phyloP scores from a whole-genome alignment of 805 yeast species.

The Hanseniaspora hatyaiensis region DNA sequence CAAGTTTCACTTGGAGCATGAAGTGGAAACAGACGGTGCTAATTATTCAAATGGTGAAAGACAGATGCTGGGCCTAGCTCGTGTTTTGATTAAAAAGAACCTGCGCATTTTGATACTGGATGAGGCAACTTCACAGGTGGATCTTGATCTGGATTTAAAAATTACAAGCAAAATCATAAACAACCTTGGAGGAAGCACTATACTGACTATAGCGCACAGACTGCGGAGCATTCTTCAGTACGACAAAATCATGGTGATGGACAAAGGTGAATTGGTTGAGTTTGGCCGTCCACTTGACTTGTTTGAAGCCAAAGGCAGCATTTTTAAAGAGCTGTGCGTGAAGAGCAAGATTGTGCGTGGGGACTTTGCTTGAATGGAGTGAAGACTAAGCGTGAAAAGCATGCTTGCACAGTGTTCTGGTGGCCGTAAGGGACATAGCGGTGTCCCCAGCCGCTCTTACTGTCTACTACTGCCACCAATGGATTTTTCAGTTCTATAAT shows the following conservation, averaged over 20 bases:
- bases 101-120: slow-evolving; percentile 48
- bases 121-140: slow-evolving; percentile 69
- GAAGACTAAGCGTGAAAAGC: too few relatives aligned
- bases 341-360: slow-evolving; percentile 33
- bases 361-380: too few relatives aligned
- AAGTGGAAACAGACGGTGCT: slow-evolving; percentile 55
- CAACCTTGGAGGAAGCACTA: slow-evolving; percentile 52
- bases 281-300: slow-evolving; percentile 42
- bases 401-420: too few relatives aligned
- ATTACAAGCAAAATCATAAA: slow-evolving; percentile 47
- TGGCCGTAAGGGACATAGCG: too few relatives aligned
- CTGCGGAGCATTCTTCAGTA: slow-evolving; percentile 47
- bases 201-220: slow-evolving; percentile 63
- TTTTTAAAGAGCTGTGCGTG: slow-evolving; percentile 41
- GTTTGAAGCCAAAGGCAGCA: slow-evolving; percentile 24
- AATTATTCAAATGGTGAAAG: slow-evolving; percentile 64
- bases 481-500: too few relatives aligned
- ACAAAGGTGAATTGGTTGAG: slow-evolving; percentile 43
- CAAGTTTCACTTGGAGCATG: slow-evolving; percentile 50
- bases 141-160: slow-evolving; percentile 55
- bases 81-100: slow-evolving; percentile 57
- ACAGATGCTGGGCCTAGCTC: slow-evolving; percentile 54
- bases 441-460: too few relatives aligned
- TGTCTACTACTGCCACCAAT: too few relatives aligned
- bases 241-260: slow-evolving; percentile 49